Percentiles rank a stretch among this genome's conserved stretches.
Conservation (phyloP, 495 filamentous ascomycete species). For the Hyaloscypha bicolor region DNA sequence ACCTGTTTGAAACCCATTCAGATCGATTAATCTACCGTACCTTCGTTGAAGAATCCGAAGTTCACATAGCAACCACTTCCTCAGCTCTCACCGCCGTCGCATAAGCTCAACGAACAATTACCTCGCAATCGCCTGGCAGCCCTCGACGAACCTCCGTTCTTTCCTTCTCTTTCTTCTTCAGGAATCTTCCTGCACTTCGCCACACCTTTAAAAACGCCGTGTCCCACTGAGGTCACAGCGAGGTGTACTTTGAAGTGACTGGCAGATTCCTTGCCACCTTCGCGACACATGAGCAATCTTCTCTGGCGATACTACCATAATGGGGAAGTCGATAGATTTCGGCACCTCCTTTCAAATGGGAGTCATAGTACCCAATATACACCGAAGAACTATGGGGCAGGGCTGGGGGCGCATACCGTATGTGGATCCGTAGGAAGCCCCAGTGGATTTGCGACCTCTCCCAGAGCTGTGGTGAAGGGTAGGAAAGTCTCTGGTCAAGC, state of each 20-base stretch:
- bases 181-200: slow-evolving; percentile 34
- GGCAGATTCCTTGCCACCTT: slow-evolving; percentile 48
- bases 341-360: slow-evolving; percentile 73
- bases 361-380: slow-evolving; percentile 51
- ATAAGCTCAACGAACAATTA: not conserved
- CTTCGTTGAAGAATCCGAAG: not conserved
- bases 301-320: slow-evolving; percentile 95
- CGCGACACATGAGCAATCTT: slow-evolving; percentile 88
- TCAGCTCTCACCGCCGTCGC: not conserved
- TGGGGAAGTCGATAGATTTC: slow-evolving; percentile 93
- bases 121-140: slow-evolving; percentile 13
- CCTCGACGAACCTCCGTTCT: slow-evolving; percentile 1
- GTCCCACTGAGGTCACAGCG: slow-evolving; percentile 77
- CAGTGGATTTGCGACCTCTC: slow-evolving; percentile 45
- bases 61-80: not conserved
- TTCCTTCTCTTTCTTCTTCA: slow-evolving; percentile 6
- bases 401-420: slow-evolving; percentile 27
- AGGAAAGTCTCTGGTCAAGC: slow-evolving; percentile 46
- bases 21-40: not conserved
- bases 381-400: slow-evolving; percentile 42
- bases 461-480: slow-evolving; percentile 44
- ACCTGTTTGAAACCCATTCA: not conserved
- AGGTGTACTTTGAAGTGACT: slow-evolving; percentile 71
- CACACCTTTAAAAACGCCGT: slow-evolving; percentile 78
- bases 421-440: slow-evolving; percentile 28